Percentiles rank a stretch among this genome's conserved stretches.
Evolutionary conservation across 192 early-diverging fungal genomes (phyloP).

Genomic region (Coemansia sp.): DNA sequence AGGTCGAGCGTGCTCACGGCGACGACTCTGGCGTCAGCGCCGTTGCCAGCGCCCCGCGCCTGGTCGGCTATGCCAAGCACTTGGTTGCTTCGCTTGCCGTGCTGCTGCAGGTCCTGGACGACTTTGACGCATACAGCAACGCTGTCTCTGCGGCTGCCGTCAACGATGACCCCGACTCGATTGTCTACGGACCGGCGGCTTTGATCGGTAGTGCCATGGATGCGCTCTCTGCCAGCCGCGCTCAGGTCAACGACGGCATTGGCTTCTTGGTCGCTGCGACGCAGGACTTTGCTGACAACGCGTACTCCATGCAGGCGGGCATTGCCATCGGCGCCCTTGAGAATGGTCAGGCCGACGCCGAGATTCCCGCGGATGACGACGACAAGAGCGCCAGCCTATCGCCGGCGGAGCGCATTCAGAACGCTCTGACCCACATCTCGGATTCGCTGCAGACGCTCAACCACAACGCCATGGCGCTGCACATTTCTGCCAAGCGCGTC

Average conservation of each 20-base stretch:
- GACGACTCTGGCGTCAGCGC: constrained; percentile 2
- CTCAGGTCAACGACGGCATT: constrained; percentile 36
- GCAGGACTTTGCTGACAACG: constrained; percentile 46
- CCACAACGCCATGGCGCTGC: constrained; percentile 48
- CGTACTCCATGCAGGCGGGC: constrained; percentile 1
- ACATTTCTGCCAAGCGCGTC: constrained; percentile 49
- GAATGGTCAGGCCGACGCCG: constrained; percentile 21
- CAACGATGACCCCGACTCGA: constrained; percentile 21
- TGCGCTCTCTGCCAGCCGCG: constrained; percentile 24
- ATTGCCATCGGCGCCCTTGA: constrained; percentile 11
- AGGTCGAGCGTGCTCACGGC: constrained; percentile 31
- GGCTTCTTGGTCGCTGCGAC: constrained; percentile 42
- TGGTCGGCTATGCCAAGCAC: constrained; percentile 47
- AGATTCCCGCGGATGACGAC: constrained; percentile 33
- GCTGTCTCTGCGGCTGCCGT: constrained; percentile 29
- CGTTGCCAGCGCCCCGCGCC: constrained; percentile 11
- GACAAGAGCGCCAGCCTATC: background rate
- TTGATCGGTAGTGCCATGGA: constrained; percentile 24
- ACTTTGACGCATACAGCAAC: constrained; percentile 41
- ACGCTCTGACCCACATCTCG: constrained; percentile 17
- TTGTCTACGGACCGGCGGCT: constrained; percentile 26
- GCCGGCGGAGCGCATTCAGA: constrained; percentile 20
- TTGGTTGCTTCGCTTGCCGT: constrained; percentile 44
- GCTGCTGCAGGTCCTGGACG: constrained; percentile 48
- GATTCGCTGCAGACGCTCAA: constrained; percentile 44